Evolutionary conservation across 139 green algal species (phyloP).

Genomic region (Chlorella sp.): DNA sequence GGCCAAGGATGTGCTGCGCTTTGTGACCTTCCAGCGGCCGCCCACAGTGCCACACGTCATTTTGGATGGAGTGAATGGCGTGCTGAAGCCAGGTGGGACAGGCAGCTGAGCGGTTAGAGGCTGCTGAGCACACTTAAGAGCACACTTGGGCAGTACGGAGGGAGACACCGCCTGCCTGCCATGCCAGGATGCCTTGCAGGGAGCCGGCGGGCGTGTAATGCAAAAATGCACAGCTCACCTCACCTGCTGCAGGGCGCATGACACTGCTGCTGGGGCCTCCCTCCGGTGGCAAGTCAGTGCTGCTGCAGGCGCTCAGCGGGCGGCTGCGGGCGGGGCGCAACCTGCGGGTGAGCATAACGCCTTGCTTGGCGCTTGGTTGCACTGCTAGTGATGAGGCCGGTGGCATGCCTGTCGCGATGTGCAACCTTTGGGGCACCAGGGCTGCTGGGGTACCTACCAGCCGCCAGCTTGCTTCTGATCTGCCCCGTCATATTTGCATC

Average conservation of each 20-base stretch:
- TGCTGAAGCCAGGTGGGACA: constrained; percentile 35
- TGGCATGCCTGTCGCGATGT: background rate
- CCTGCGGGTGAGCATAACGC: background rate
- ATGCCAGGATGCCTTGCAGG: background rate
- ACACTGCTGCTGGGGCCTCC: constrained; percentile 75
- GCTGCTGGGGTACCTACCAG: background rate
- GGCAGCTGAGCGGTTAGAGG: no score
- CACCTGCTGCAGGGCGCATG: constrained; percentile 14
- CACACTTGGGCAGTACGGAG: no score
- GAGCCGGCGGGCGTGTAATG: background rate
- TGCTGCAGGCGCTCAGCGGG: constrained; percentile 67
- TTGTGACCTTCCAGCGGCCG: background rate
- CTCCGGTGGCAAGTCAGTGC: constrained; percentile 63
- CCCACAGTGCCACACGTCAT: constrained; percentile 20
- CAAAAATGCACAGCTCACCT: background rate
- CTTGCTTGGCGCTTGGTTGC: background rate
- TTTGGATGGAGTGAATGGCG: constrained; percentile 27
- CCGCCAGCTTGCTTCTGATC: background rate
- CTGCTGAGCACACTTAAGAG: no score
- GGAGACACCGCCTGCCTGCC: no score
- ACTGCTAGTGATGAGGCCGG: no score
- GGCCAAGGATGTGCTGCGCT: background rate
- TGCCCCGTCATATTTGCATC: background rate
- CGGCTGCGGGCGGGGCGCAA: constrained; percentile 35
- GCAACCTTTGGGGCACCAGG: background rate